Evolutionary conservation across 2,329 filamentous ascomycete species (phyloP), one percentile per base, ranked within the genome.

Genomic region (Ustilaginoidea virens): DNA sequence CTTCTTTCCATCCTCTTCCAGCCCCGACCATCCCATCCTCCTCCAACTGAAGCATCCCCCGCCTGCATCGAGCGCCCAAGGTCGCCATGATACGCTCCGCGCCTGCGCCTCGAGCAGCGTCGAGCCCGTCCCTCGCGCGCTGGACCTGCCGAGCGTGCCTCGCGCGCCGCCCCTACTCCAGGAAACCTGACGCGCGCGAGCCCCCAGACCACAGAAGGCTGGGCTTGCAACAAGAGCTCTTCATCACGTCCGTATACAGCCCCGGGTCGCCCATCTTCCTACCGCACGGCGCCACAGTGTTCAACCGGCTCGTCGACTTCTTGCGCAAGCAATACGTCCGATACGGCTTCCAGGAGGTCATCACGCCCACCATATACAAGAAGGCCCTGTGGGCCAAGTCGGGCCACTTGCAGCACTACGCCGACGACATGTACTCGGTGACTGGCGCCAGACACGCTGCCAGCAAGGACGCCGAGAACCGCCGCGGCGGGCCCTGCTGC

Each of bases 331-430:
- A 92, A 47, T 92, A 92, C 46, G 69, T 77, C 16, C 69, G 74
- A 38, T 90, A 87, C 53, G 83, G 83, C 34, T 92, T 87, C 48
- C 68, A 85, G 39, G 83, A 92, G 50, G 83, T 92, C 38, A 74
- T 92, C 41, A 90, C 82, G 6, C 83, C 85, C 2, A 90, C 75
- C 27, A 90, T 92, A 46, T 92, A 90, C 61, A 92, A 92, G 47
- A 81, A 80, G 49, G 74, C 79, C 5, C 57, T 92, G 17, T 92
- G 83, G 85, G 74, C 80, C 43, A 76, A 74, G 39, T 90, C 81
- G 0, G 83, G 83, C 2, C 83, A 92, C 41, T 74, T 86, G 63
- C 75, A 87, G 31, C 92, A 92, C 49, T 92, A 92, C 55, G 76
- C 80, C 34, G 77, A 92, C 44, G 82, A 92, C 46, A 92, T 92